Conservation (phyloP, 2,329 filamentous ascomycete species). For the Shiraia bambusicola region DNA sequence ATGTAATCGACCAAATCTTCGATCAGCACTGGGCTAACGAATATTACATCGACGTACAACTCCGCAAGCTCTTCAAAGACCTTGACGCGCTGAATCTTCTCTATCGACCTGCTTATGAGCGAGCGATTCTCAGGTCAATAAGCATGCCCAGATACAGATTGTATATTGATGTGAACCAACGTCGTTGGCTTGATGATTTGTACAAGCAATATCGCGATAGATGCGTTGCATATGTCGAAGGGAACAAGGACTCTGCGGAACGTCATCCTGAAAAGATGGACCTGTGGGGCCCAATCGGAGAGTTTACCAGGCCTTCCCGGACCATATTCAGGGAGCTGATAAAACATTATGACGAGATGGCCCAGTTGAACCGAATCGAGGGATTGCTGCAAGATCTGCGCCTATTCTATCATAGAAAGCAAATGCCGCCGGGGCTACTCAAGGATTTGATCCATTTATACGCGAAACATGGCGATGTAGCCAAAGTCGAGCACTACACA, state of each 20-base stretch:
- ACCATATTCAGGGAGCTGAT: conserved; percentile 25
- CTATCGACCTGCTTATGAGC: conserved; percentile 26
- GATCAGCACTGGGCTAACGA: conserved; percentile 21
- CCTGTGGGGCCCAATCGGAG: no score
- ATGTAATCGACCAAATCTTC: conserved; percentile 31
- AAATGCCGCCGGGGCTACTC: conserved; percentile 22
- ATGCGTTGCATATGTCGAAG: no score
- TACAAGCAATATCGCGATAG: conserved; percentile 27
- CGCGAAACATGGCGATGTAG: conserved; percentile 37
- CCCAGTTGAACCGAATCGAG: conserved; percentile 20
- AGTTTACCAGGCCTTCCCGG: no score
- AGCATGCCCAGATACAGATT: conserved; percentile 28
- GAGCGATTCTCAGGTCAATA: conserved; percentile 27
- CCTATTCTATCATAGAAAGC: conserved; percentile 22
- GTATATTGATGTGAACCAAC: conserved; percentile 27
- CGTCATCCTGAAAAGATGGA: no score
- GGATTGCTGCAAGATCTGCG: conserved; percentile 30
- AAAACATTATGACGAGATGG: conserved; percentile 17
- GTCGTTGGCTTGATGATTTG: conserved; percentile 24
- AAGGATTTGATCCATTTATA: conserved; percentile 29
- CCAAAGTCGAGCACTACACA: conserved; percentile 38
- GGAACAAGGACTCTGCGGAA: no score
- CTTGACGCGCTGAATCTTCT: conserved; percentile 23
- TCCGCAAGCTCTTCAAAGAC: conserved; percentile 27
- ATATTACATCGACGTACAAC: conserved; percentile 27